These are phyloP conservation scores for Coniochaeta pulveracea DNA, from an alignment of 2,329 filamentous ascomycete genomes.

Conservation along the genomic window DNA sequence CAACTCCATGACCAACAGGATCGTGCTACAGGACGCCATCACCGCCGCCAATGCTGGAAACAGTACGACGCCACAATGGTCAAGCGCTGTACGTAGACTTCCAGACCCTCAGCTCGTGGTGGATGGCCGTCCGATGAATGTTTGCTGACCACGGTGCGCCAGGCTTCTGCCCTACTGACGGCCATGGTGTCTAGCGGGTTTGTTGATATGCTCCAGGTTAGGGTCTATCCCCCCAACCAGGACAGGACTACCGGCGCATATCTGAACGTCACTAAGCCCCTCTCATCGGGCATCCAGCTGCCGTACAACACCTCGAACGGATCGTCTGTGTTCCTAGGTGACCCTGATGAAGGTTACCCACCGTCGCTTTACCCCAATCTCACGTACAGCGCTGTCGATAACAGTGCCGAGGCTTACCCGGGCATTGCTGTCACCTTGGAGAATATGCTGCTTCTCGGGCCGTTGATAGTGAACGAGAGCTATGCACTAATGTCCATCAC, in stretches of 20 bases:
- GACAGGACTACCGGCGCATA: slow-evolving; percentile 57
- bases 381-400: slow-evolving; percentile 33
- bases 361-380: slow-evolving; percentile 67
- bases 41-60: slow-evolving; percentile 47
- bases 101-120: too few relatives aligned
- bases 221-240: slow-evolving; percentile 60
- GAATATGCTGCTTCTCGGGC: slow-evolving; percentile 60
- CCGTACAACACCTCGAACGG: slow-evolving; percentile 52
- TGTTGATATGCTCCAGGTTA: slow-evolving; percentile 41
- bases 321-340: slow-evolving; percentile 45
- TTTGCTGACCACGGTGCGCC: background rate
- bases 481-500: slow-evolving; percentile 70
- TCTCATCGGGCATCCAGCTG: slow-evolving; percentile 40
- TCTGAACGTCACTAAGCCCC: slow-evolving; percentile 26
- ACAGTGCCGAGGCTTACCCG: slow-evolving; percentile 38
- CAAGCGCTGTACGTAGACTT: slow-evolving; percentile 40
- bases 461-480: slow-evolving; percentile 58
- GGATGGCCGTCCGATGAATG: too few relatives aligned
- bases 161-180: background rate
- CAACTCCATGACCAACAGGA: slow-evolving; percentile 56
- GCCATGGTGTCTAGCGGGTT: background rate
- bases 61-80: slow-evolving; percentile 43
- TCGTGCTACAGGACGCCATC: slow-evolving; percentile 50
- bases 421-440: slow-evolving; percentile 36
- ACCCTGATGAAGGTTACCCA: slow-evolving; percentile 56